These are phyloP conservation scores for Talaromyces amestolkiae DNA, from an alignment of 2,329 filamentous ascomycete species.

Conservation along the genomic window DNA sequence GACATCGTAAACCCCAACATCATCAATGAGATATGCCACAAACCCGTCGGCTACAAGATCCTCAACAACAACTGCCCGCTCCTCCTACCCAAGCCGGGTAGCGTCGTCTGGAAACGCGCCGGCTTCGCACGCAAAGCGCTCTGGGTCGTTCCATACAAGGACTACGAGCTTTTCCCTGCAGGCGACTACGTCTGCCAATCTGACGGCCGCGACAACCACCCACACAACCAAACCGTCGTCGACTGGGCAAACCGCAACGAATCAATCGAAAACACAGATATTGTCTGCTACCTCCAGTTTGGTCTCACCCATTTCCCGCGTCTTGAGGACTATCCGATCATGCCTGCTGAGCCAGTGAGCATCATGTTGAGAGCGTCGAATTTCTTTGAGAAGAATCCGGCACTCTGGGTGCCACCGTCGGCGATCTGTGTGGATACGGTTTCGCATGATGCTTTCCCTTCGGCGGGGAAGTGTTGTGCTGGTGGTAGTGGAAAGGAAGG, in stretches of 20 bases:
- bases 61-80: conserved; percentile 79
- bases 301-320: conserved; percentile 55
- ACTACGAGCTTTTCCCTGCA: conserved; percentile 60
- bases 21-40: conserved; percentile 78
- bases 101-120: conserved; percentile 84
- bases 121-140: conserved; percentile 84
- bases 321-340: conserved; percentile 57
- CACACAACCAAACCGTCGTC: conserved; percentile 44
- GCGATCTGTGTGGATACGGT: conserved; percentile 26
- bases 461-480: conserved; percentile 4
- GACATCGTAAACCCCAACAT: conserved; percentile 83
- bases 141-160: conserved; percentile 62
- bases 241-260: conserved; percentile 47
- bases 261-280: conserved; percentile 54
- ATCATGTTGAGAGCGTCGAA: conserved; percentile 59
- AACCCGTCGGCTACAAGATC: conserved; percentile 83
- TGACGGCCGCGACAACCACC: conserved; percentile 29
- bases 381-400: conserved; percentile 60
- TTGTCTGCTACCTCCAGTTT: conserved; percentile 58
- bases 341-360: conserved; percentile 58
- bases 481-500: background rate
- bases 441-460: conserved; percentile 29
- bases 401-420: conserved; percentile 54
- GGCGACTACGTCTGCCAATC: conserved; percentile 63
- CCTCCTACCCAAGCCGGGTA: conserved; percentile 74